Conservation (phyloP, 352 stramenopile species). For the Globisporangium camurandrum region DNA sequence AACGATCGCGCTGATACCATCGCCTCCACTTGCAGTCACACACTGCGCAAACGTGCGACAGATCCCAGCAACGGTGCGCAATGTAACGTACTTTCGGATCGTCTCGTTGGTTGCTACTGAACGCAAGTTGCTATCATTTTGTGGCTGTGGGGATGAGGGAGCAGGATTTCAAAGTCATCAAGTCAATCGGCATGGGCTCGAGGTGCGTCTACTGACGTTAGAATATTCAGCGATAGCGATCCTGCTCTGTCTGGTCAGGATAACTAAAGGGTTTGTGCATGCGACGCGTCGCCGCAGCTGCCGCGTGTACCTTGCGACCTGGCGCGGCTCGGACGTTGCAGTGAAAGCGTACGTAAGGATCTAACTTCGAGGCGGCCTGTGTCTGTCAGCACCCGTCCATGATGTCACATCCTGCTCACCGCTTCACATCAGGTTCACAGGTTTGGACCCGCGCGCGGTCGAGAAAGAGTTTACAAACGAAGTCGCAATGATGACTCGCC, state of each 20-base stretch:
- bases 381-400: background rate
- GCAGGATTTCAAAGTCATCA: constrained; percentile 31
- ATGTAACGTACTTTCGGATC: background rate
- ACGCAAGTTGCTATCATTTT: too few species aligned
- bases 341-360: constrained; percentile 52
- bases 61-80: constrained; percentile 18
- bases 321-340: constrained; percentile 63
- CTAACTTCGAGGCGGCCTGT: constrained; percentile 2
- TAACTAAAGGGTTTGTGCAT: background rate
- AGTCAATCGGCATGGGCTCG: constrained; percentile 58
- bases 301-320: constrained; percentile 69
- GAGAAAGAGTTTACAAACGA: constrained; percentile 76
- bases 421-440: constrained; percentile 35
- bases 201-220: constrained; percentile 24
- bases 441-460: constrained; percentile 27
- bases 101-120: background rate
- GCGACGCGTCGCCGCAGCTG: constrained; percentile 28
- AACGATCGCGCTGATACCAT: background rate
- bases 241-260: too few species aligned
- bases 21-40: constrained; percentile 14
- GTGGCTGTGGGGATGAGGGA: too few species aligned
- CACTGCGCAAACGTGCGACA: constrained; percentile 19
- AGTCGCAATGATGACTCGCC: constrained; percentile 55
- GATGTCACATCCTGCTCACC: background rate
- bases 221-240: background rate